Evolutionary conservation across 805 yeast genomes (phyloP), one percentile per base, ranked within the genome.

Genomic region (Candida michaelii): DNA sequence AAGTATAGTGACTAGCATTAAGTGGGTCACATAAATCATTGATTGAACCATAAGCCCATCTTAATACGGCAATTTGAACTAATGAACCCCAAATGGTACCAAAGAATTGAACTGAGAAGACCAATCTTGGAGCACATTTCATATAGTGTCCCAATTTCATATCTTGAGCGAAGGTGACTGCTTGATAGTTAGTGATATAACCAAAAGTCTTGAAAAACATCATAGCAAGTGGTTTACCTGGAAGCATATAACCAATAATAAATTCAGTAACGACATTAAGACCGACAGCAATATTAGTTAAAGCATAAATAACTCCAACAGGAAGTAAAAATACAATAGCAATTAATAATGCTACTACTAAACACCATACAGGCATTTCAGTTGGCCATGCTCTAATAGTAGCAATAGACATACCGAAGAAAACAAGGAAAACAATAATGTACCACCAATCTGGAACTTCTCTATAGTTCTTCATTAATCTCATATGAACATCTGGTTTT

Each of bases 211-310:
- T 69, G 62, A 72, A 65, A 47, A 71, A 65, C 73, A 74, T 65
- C 65, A 66, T 70, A 19, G 74, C 76, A 48, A 70, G 49, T 34
- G 77, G 77, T 54, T 70, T 71, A 46, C 77, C 77, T 47, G 74
- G 73, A 40, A 68, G 47, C 70, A 69, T 66, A 60, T 69, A 69
- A 49, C 74, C 74, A 42, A 66, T 50, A 39, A 69, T 63, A 47
- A 68, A 66, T 49, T 69, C 74, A 16, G 73, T 65, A 36, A 69
- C 69, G 27, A 69, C 74, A 51, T 66, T 69, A 51, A 69, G 62
- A 40, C 52, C 52, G 27, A 49, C 52, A 29, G 47, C 49, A 27
- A 44, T 45, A 32, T 53, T 53, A 40, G 71, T 64, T 44, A 61
- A 50, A 19, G 69, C 59, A 48, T 53, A 61, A 40, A 66, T 61